These are phyloP conservation scores for Globisporangium ultimum DNA, from an alignment of 352 stramenopile species.

Conservation along the genomic window DNA sequence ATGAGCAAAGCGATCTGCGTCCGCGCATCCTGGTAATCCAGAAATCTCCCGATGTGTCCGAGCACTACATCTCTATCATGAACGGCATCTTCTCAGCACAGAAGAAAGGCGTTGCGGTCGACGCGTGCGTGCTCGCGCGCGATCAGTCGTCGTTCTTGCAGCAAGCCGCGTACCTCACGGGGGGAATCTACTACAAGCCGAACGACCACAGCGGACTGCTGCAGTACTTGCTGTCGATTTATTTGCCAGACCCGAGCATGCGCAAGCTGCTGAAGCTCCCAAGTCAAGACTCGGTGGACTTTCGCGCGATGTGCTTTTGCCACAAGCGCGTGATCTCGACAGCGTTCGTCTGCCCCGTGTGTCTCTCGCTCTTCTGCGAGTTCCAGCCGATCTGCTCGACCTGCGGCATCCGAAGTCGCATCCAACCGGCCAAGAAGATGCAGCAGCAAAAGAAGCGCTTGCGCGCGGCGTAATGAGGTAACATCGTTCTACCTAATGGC, in stretches of 20 bases:
- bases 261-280: slow-evolving; percentile 81
- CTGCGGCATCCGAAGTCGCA: slow-evolving; percentile 80
- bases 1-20: slow-evolving; percentile 66
- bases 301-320: slow-evolving; percentile 88
- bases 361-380: slow-evolving; percentile 85
- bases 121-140: slow-evolving; percentile 68
- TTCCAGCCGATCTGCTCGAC: slow-evolving; percentile 87
- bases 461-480: slow-evolving; percentile 8
- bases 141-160: slow-evolving; percentile 88
- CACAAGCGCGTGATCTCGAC: slow-evolving; percentile 81
- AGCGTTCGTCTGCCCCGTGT: slow-evolving; percentile 84
- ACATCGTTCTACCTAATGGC: background rate
- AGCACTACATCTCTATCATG: slow-evolving; percentile 90
- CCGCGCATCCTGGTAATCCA: slow-evolving; percentile 85
- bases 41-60: slow-evolving; percentile 77
- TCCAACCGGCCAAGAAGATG: slow-evolving; percentile 66
- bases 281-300: slow-evolving; percentile 85
- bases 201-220: slow-evolving; percentile 62
- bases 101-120: slow-evolving; percentile 81
- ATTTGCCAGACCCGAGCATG: slow-evolving; percentile 75
- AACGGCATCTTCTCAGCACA: slow-evolving; percentile 89
- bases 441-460: slow-evolving; percentile 42
- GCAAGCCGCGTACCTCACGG: slow-evolving; percentile 82
- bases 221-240: slow-evolving; percentile 87
- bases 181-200: slow-evolving; percentile 86